Base-by-base conservation (phyloP, 257 asterid species). In the Przewalskia tangutica region DNA sequence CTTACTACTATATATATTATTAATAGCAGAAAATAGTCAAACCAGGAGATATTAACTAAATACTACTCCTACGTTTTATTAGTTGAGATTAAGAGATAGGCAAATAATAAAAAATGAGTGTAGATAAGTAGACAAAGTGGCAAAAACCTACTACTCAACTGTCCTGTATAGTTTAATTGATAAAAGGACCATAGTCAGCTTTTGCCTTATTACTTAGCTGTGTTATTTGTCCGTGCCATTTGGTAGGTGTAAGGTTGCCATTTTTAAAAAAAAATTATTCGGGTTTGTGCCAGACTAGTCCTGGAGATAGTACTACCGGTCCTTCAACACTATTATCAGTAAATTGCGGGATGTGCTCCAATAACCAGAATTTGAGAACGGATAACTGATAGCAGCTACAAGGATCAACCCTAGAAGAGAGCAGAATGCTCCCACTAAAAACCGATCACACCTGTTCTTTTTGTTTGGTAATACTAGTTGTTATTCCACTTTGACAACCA, bases 91-190 rank as follows among this genome's bases (percentile, higher is more conserved):
- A 65, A 60, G 63, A 40, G n/a, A 1, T n/a, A n/a, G 4, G 8
- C 53, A 36, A 70, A 8, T 23, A 32, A 56, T 38, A 23, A 5
- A 6, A 36, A 32, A 51, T n/a, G 18, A 56, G 42, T 42, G 10
- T 23, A 48, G 62, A n/a, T n/a, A 73, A 83, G 38, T 81, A 78
- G 84, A 81, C 84, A 83, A 85, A 63, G 40, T 51, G 17, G 46
- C 23, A 83, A 54, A 83, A 79, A 89, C 89, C 93, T 84, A 88
- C 83, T 85, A 55, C 85, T 23, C 87, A 89, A 85, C 92, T 77
- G 71, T 67, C 62, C 83, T 79, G 0, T 42, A n/a, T 44, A 64
- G 83, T 77, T 86, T 44, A 54, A 83, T 54, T 46, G 48, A 54
- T 27, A 6, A 66, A 54, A 71, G 79, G 79, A 20, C 6, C 20